Evolutionary conservation across 257 asterid genomes (phyloP), one percentile per base, ranked within the genome.

Genomic region (Gentiana dahurica): DNA sequence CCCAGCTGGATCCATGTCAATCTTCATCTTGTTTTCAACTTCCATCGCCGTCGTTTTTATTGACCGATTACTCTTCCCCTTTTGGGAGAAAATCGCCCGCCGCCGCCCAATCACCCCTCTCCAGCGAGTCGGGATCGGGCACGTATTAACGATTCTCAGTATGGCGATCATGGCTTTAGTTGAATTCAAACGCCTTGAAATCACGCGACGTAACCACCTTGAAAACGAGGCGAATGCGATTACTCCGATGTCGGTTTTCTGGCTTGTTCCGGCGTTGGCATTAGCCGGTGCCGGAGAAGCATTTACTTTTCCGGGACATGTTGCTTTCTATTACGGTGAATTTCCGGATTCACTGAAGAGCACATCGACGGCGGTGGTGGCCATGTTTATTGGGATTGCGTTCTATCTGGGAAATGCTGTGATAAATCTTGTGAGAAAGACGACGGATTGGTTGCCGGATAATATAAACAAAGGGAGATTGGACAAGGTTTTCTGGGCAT

Each of bases 401-500:
- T 75, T 49, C 57, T 75, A 75, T 46, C 12, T 75, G 55, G 66
- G 80, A 8, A 71, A 59, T 15, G 61, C 54, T 0, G 43, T 65
- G 52, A 64, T 75, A 13, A 71, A 75, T 70, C 52, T 78, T 9
- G 65, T 82, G 9, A 66, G 64, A 4, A 67, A 59, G 50, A 47
- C 65, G 1, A 74, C 92, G 1, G 69, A 67, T 6, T 75, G 96
- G 96, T 67, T 87, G 66, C 96, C 77, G 1, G 87, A 87, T 24
- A 54, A 87, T 44, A 78, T 87, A 9, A 72, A 84, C 33, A 7
- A 77, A 2, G 96, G 96, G 65, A 77, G 87, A 74, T 54, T 87
- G 6, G 91, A 87, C 55, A 71, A 79, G 44, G 77, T 87, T 55
- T 87, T 71, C 33, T 87, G 96, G 96, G 15, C 67, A n/a, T 80